Base-by-base conservation (phyloP, 2,329 filamentous ascomycete genomes). In the Tolypocladium endophyticum region DNA sequence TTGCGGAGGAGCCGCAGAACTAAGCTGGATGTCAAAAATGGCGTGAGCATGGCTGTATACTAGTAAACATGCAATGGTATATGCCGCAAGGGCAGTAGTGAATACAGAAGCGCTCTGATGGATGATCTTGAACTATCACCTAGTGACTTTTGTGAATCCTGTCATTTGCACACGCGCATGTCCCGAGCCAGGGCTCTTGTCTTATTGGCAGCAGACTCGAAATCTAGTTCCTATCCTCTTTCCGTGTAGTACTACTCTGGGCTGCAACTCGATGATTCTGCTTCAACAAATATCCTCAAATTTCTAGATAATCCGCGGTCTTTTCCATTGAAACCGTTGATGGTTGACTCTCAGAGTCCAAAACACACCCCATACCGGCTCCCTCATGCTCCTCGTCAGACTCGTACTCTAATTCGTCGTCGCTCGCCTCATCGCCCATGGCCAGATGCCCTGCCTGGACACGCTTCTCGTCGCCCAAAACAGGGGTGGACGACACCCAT, bases 1-100 rank as follows among this genome's bases (percentile, higher is more conserved):
- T 96, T 65, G 92, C 92, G 2, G 90, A 93, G 72, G 94, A 99
- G 81, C 86, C 90, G 45, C 86, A 72, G 63, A 59, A 58, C 41
- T 77, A 69, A 70, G 50, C 9, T 28, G n/a, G 38, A 35, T 45
- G 3, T 33, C 12, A 36, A 4, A 54, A 35, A 54, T 1, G 6
- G 50, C 16, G 30, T n/a, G 30, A 35, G 55, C 25, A 45, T 28
- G 18, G 38, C 18, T 45, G 28, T 35, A 33, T n/a, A 43, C 11
- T 33, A 43, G 25, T 16, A 43, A 45, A 20, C 4, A 56, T 56
- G 38, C 25, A 56, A 30, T 16, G 39, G n/a, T 11, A 30, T 23
- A 8, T 16, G 20, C 30, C 50, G 14, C 2, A 23, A 36, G 2
- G 12, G 50, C 30, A 54, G 35, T 35, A n/a, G 6, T 36, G 11